Evolutionary conservation across 305 asterid genomes (phyloP).

Genomic region (Plantago rigida): DNA sequence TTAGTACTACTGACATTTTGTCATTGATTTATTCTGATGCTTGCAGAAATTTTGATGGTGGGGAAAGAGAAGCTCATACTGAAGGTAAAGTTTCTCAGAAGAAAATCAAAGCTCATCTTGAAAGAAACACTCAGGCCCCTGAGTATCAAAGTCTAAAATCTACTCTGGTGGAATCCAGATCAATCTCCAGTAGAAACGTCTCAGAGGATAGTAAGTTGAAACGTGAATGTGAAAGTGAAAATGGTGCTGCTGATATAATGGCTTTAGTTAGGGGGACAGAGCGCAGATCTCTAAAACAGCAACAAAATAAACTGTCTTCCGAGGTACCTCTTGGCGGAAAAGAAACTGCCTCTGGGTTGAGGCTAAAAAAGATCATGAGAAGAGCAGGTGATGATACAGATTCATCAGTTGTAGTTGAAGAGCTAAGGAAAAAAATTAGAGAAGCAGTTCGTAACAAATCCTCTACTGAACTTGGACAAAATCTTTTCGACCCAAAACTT

Average conservation of each 20-base stretch:
- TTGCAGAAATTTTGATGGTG: slow-evolving; percentile 44
- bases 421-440: slow-evolving; percentile 69
- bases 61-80: slow-evolving; percentile 38
- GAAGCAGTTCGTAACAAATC: slow-evolving; percentile 80
- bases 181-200: slow-evolving; percentile 24
- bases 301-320: slow-evolving; percentile 29
- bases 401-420: slow-evolving; percentile 59
- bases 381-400: slow-evolving; percentile 62
- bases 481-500: slow-evolving; percentile 73
- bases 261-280: slow-evolving; percentile 62
- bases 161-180: slow-evolving; percentile 30
- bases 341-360: slow-evolving; percentile 55
- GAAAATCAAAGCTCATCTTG: slow-evolving; percentile 43
- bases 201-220: slow-evolving; percentile 31
- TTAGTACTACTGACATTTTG: slow-evolving; percentile 12
- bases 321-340: slow-evolving; percentile 35
- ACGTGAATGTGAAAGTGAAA: slow-evolving; percentile 33
- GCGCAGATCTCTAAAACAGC: slow-evolving; percentile 40
- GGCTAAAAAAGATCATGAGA: slow-evolving; percentile 93
- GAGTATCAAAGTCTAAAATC: slow-evolving; percentile 35
- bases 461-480: slow-evolving; percentile 54
- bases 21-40: slow-evolving; percentile 24
- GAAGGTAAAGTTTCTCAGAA: slow-evolving; percentile 37
- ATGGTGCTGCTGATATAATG: slow-evolving; percentile 44
- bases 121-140: slow-evolving; percentile 32